phyloP scores from a whole-genome alignment of 495 filamentous ascomycete genomes.

The Podospora didyma region DNA sequence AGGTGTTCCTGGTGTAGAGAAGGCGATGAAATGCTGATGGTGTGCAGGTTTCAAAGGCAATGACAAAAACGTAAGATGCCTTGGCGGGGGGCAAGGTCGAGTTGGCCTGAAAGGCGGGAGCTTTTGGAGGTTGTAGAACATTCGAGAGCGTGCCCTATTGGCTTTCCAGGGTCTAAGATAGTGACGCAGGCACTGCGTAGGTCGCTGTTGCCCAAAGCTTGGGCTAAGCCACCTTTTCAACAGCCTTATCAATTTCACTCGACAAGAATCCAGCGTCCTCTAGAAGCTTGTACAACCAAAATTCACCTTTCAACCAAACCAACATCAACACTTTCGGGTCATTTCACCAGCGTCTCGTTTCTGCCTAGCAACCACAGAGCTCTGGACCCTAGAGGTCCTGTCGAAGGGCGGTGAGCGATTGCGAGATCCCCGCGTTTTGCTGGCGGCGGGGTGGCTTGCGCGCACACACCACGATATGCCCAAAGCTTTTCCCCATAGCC shows the following conservation, averaged over 20 bases:
- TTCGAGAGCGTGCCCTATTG: constrained; percentile 28
- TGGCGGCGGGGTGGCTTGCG: background rate
- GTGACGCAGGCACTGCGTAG: constrained; percentile 29
- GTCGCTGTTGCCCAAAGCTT: background rate
- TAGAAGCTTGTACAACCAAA: no score
- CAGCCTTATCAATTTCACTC: background rate
- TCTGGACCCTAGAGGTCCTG: background rate
- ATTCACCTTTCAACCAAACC: no score
- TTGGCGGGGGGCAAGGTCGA: constrained; percentile 16
- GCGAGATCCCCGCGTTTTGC: background rate
- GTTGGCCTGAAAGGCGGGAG: constrained; percentile 4
- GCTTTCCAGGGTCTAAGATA: constrained; percentile 12
- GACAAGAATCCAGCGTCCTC: background rate
- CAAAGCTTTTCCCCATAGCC: background rate
- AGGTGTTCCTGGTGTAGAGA: background rate
- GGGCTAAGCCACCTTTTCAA: background rate
- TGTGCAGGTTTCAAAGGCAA: background rate
- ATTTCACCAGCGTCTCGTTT: no score
- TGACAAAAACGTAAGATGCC: constrained; percentile 13
- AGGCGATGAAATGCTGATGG: background rate
- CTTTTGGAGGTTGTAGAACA: constrained; percentile 25
- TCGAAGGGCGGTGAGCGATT: background rate
- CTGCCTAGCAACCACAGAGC: background rate
- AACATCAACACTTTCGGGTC: no score
- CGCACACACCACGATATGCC: background rate